Base-by-base conservation (phyloP, 192 early-diverging fungal species). In the Coemansia sp. region DNA sequence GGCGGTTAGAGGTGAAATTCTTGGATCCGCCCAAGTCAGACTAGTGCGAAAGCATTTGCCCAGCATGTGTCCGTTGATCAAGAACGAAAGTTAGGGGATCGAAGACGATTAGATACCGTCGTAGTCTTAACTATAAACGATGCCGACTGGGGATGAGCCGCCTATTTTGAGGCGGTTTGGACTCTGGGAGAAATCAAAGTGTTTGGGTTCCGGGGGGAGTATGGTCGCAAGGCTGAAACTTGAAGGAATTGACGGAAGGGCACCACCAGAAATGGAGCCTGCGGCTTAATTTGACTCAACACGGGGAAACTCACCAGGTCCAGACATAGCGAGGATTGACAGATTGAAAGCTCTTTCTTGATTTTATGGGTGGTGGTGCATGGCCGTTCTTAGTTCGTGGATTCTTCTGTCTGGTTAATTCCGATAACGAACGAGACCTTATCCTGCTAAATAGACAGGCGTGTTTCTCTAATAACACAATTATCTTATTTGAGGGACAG, bases 361-460 rank as follows among this genome's bases (percentile, higher is more conserved):
- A 80, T 82, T 85, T 68, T 74, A 74, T 80, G 75, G 78, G 66
- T 73, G 80, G 78, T 73, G 78, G 75, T 80, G 75, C 79, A 81
- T 78, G 75, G 79, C 76, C 71, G 67, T 82, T 79, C 73, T 83
- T 88, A 81, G 79, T 81, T 81, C 69, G 86, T 79, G 84, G 87
- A 89, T 79, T 89, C 87, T 89, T 88, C 87, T 90, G 88, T 89
- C 88, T 92, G 89, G 89, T 90, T 90, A 90, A 92, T 92, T 92
- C 90, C 87, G 87, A 88, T 90, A 90, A 90, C 88, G 89, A 90
- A 90, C 87, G 90, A 92, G 89, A 92, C 88, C 89, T 92, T 89
- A 87, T 77, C 82, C 87, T 89, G 89, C 85, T 90, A 89, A 89
- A 85, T 90, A 90, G 89, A 67, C 75, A 68, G 62, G 71, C 70